Base-by-base conservation (phyloP, 2,329 filamentous ascomycete species). In the Keithomyces neogunnii region DNA sequence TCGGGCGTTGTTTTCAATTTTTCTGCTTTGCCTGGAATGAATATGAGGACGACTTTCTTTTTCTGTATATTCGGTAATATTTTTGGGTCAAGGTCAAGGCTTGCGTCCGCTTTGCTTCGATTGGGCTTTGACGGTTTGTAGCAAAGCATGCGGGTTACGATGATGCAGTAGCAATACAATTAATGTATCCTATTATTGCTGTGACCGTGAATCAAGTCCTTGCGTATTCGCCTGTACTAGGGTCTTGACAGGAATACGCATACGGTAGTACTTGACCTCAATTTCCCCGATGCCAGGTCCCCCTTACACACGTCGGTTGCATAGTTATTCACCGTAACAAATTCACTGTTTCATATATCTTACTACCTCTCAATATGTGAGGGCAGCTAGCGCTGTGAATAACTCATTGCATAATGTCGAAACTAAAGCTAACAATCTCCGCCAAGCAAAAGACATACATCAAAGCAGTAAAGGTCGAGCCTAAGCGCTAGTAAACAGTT, bases 1-100 rank as follows among this genome's bases (percentile, higher is more conserved):
- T 54, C 56, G 53, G 46, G 50, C 44, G 54, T 49, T 47, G 52
- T 51, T 52, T 47, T 49, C 50, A 6, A 4, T 45, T 45, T 45
- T 45, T 11, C 49, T 38, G 31, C 42, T 44, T 47, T 19, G 48
- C 31, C 40, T 29, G 28, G 9, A 44, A 29, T 44, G 40, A 43
- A 47, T 19, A 55, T 48, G 46, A 52, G 38, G 39, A 19, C 8
- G 7, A 26, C 28, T 43, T 43, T 43, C 10, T 44, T 44, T 30
- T 44, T 7, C 40, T 30, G 26, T 30, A 30, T 28, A 44, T 30
- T 44, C 11, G 40, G 13, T 30, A 30, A 44, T 44, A 30, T 28
- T 44, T 44, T 4, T 4, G 29, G 4, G 8, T 29, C 4, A 28
- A 26, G 40, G 8, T 39, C 13, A 5, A 39, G 5, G n/a, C 39